Conservation (phyloP, 768 basidiomycete genomes). For the Piloderma croceum region DNA sequence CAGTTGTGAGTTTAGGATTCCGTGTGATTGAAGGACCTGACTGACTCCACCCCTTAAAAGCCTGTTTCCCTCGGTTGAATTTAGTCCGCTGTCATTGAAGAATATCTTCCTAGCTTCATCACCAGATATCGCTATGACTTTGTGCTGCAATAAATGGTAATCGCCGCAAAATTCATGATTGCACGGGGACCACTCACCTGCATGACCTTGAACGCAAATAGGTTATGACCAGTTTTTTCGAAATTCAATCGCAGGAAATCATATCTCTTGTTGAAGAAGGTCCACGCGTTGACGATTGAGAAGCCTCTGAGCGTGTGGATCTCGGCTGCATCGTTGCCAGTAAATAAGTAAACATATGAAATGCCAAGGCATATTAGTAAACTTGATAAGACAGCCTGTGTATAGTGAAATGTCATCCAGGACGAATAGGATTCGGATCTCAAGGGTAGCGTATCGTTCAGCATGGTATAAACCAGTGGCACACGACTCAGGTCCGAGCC, state of each 20-base stretch:
- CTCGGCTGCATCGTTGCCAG: slow-evolving; percentile 1
- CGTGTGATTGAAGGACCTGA: slow-evolving; percentile 39
- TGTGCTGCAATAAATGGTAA: slow-evolving; percentile 38
- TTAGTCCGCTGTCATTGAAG: slow-evolving; percentile 63
- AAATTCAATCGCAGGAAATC: slow-evolving; percentile 27
- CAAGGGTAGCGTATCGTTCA: too few species aligned
- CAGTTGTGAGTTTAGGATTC: slow-evolving; percentile 65
- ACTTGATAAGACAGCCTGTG: too few species aligned
- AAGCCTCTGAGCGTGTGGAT: slow-evolving; percentile 21
- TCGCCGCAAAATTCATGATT: slow-evolving; percentile 7
- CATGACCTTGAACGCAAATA: slow-evolving; percentile 26
- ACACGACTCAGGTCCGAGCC: too few species aligned
- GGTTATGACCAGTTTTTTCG: slow-evolving; percentile 14
- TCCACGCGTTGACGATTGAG: slow-evolving; percentile 25
- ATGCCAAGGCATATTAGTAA: too few species aligned
- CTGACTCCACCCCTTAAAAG: slow-evolving; percentile 73
- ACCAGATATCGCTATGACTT: slow-evolving; percentile 70
- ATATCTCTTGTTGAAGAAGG: slow-evolving; percentile 28
- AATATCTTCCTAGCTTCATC: slow-evolving; percentile 64
- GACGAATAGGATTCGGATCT: too few species aligned
- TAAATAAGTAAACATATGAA: too few species aligned
- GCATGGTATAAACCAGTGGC: too few species aligned
- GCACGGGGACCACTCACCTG: slow-evolving; percentile 17
- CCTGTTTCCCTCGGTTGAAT: slow-evolving; percentile 76
- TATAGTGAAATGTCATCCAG: too few species aligned